Base-by-base conservation (phyloP, 805 yeast genomes). In the Wickerhamomyces sydowiorum region DNA sequence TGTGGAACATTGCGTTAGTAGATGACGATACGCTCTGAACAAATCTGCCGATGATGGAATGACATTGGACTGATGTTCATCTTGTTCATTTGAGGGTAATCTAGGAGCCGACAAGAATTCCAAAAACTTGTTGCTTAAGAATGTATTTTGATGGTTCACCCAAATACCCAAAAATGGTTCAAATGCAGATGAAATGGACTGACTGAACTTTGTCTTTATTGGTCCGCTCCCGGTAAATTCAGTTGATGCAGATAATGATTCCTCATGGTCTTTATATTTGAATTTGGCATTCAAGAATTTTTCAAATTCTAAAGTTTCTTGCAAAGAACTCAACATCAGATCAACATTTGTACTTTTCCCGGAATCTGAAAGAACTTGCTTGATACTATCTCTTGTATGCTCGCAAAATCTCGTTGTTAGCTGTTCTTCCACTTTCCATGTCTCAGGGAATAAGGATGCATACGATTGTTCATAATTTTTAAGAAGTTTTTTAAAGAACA, bases 1-100 rank as follows among this genome's bases (percentile, higher is more conserved):
- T 44, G 75, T 78, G 14, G 85, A 62, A 9, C 89, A 71, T 56
- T 87, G 96, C 19, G 80, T 69, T 29, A 93, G 62, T 8, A 85
- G 65, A 38, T 81, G 81, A 45, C 95, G 76, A 58, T 86, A 90
- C 3, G 76, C 65, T 53, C 88, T 76, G 61, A 93, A 90, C 27
- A 93, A 62, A 50, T 91, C 97, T 1, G 95, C 87, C 10, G 96
- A 85, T 0, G 96, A 86, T 30, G 83, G 86, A 8, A 93, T 69
- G 14, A 93, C 90, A 53, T 82, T 76, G 5, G 83, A 76, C 9
- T 75, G 69, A 31, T 72, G 74, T 28, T 72, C 70, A 40, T 68
- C 64, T 7, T 67, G 65, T 5, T 66, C 64, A n/a, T 58, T 71
- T 40, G 61, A 46, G 38, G 79, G 75, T 44, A 82, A 61, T 46